Evolutionary conservation across 805 yeast genomes (phyloP).

Genomic region (Danielozyma ontarioensis): DNA sequence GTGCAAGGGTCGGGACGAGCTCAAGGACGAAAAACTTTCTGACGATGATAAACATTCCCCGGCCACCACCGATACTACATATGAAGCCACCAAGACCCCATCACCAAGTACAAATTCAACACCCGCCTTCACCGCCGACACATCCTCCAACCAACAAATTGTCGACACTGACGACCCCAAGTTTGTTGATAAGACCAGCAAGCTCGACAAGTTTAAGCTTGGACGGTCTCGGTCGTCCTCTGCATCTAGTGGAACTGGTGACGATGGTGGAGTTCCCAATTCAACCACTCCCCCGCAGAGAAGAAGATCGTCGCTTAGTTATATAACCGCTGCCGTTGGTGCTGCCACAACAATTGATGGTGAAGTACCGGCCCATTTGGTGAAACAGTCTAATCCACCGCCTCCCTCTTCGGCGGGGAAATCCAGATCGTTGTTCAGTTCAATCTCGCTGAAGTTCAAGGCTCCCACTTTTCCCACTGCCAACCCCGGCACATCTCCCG

Average conservation of each 20-base stretch:
- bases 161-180: conserved; percentile 1
- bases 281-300: background rate
- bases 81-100: background rate
- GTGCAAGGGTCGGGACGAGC: conserved; percentile 2
- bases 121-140: background rate
- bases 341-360: background rate
- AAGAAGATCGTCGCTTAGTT: background rate
- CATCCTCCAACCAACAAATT: too few species aligned
- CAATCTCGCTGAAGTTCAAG: conserved; percentile 37
- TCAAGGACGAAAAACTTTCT: background rate
- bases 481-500: conserved; percentile 1
- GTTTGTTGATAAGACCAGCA: conserved; percentile 8
- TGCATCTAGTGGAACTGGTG: conserved; percentile 6
- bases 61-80: too few species aligned
- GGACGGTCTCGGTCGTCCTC: conserved; percentile 25
- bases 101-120: background rate
- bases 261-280: background rate
- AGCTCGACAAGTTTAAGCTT: conserved; percentile 18
- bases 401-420: background rate
- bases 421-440: conserved; percentile 27
- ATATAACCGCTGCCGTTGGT: background rate
- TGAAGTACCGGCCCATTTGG: background rate
- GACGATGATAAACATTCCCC: too few species aligned
- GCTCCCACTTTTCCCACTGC: conserved; percentile 8
- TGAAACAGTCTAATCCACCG: background rate